A percentile compares a stretch with the other conserved stretches of the same genome.
phyloP scores from a whole-genome alignment of 2,329 filamentous ascomycete genomes.

The Elsinoe fawcettii region DNA sequence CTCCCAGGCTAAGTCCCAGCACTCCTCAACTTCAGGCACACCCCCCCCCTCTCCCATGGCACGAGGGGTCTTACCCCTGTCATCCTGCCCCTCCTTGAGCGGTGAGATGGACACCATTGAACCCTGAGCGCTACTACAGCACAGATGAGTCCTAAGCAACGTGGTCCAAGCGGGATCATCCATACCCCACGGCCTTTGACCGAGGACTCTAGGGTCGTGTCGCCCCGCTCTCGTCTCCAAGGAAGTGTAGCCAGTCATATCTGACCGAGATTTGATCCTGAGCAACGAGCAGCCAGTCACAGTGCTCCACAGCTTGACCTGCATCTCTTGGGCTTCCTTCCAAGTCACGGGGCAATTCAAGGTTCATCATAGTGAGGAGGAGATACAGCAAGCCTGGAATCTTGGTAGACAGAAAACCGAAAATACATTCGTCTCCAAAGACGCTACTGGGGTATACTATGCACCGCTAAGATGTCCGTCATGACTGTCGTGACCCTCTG shows the following conservation, averaged over 20 bases:
- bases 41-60: too few species aligned
- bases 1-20: too few species aligned
- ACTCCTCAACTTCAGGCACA: too few species aligned
- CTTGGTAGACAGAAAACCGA: not conserved
- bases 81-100: too few species aligned
- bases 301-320: not conserved
- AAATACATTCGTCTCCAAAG: not conserved
- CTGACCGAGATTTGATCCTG: not conserved
- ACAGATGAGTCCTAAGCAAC: not conserved
- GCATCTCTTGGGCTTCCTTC: not conserved
- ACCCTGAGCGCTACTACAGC: not conserved
- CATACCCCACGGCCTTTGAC: not conserved
- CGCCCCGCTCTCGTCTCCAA: not conserved
- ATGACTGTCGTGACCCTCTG: not conserved
- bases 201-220: not conserved
- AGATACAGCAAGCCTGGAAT: not conserved
- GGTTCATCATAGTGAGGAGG: not conserved
- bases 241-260: not conserved
- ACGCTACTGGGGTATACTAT: not conserved
- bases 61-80: too few species aligned
- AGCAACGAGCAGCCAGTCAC: too few species aligned
- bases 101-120: too few species aligned
- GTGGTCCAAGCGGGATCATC: not conserved
- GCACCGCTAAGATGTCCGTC: not conserved
- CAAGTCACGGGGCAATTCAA: not conserved